Evolutionary conservation across 805 yeast species (phyloP).

Genomic region (Ogataea paraovalis): DNA sequence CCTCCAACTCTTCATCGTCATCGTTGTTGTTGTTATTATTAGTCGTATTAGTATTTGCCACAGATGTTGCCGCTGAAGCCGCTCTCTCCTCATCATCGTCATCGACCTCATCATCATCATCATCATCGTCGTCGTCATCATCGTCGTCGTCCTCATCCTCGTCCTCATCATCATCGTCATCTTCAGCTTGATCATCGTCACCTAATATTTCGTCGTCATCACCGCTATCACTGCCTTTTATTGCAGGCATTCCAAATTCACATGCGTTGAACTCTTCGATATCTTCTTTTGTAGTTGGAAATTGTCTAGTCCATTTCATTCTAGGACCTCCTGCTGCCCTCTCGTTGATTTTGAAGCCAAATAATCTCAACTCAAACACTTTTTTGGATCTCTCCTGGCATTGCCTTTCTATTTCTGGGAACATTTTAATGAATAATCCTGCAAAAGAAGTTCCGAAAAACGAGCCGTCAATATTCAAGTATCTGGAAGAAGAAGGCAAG

Average conservation of each 20-base stretch:
- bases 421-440: constrained; percentile 85
- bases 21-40: constrained; percentile 2
- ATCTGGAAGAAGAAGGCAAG: constrained; percentile 81
- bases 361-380: constrained; percentile 68
- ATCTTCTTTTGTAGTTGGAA: constrained; percentile 62
- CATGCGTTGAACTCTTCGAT: constrained; percentile 59
- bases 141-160: constrained; percentile 15
- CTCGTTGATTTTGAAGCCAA: constrained; percentile 83
- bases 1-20: constrained; percentile 9
- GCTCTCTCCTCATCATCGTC: constrained; percentile 1
- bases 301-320: constrained; percentile 89
- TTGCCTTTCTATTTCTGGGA: constrained; percentile 83
- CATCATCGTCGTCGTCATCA: constrained; percentile 13
- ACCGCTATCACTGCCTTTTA: constrained; percentile 6
- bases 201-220: constrained; percentile 22
- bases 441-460: constrained; percentile 96
- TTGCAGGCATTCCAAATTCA: constrained; percentile 52
- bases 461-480: constrained; percentile 90
- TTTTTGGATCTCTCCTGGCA: constrained; percentile 56
- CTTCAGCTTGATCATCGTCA: constrained; percentile 14
- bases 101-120: constrained; percentile 8
- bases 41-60: background rate
- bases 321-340: constrained; percentile 80
- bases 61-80: background rate
- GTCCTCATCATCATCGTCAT: constrained; percentile 17